Conservation (phyloP, 495 filamentous ascomycete genomes). For the Aspergillus sparsus region DNA sequence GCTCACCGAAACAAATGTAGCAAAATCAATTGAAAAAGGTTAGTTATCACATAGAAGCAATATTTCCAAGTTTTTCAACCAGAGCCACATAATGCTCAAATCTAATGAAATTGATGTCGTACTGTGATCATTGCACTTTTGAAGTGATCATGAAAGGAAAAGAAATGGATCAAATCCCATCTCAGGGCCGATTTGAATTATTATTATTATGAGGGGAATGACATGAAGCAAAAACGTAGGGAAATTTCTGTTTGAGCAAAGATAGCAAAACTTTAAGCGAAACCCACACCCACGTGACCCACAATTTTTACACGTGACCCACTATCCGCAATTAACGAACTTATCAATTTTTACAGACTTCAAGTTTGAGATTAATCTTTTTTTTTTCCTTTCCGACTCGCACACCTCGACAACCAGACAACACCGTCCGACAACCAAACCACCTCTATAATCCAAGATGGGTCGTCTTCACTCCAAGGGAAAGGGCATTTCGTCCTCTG, state of each 20-base stretch:
- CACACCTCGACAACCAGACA: slow-evolving; percentile 38
- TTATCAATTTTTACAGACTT: background rate
- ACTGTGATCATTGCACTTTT: too few species aligned
- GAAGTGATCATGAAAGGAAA: too few species aligned
- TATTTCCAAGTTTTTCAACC: background rate
- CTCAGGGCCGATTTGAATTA: background rate
- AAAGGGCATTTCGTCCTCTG: slow-evolving; percentile 95
- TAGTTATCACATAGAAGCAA: background rate
- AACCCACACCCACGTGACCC: slow-evolving; percentile 14
- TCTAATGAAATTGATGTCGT: too few species aligned
- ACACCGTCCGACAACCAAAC: slow-evolving; percentile 26
- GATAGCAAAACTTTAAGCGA: slow-evolving; percentile 16
- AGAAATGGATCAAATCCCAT: too few species aligned
- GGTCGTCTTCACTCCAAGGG: slow-evolving; percentile 99
- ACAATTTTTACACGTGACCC: slow-evolving; percentile 27
- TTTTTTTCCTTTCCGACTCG: slow-evolving; percentile 24
- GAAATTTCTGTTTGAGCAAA: background rate
- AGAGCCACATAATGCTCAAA: background rate
- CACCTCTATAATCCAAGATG: slow-evolving; percentile 60
- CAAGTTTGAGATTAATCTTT: slow-evolving; percentile 24
- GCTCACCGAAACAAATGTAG: slow-evolving; percentile 29
- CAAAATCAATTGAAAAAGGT: background rate
- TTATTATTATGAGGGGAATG: background rate
- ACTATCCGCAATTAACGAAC: slow-evolving; percentile 16
- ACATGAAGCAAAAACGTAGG: slow-evolving; percentile 5